Conservation (phyloP, 108 stramenopile species). For the Nitzschia inconspicua region DNA sequence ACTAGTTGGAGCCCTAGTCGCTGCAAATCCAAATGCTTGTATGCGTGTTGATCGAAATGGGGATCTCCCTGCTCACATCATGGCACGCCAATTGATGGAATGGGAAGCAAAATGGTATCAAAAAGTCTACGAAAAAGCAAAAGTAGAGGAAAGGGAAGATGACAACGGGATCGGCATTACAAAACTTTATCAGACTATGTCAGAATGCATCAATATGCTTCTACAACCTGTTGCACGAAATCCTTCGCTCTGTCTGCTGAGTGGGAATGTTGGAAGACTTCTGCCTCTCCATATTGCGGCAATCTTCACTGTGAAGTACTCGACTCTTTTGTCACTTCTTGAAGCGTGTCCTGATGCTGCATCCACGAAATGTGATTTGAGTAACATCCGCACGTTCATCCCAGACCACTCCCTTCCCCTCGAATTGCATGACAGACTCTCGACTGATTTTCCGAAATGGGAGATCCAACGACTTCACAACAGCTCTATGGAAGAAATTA, state of each 20-base stretch:
- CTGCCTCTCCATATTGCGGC: slow-evolving; percentile 64
- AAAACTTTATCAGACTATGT: slow-evolving; percentile 43
- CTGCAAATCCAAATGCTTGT: slow-evolving; percentile 28
- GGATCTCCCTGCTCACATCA: slow-evolving; percentile 54
- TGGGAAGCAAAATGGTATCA: slow-evolving; percentile 61
- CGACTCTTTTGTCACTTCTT: slow-evolving; percentile 26
- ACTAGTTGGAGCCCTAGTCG: slow-evolving; percentile 8
- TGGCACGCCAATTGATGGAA: slow-evolving; percentile 46
- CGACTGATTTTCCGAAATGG: slow-evolving; percentile 56
- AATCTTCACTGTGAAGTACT: slow-evolving; percentile 43
- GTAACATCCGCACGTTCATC: slow-evolving; percentile 35
- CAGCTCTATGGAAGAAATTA: slow-evolving; percentile 12
- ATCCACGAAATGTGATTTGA: slow-evolving; percentile 33
- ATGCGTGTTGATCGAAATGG: slow-evolving; percentile 20
- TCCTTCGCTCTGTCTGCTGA: slow-evolving; percentile 23
- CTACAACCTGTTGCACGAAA: slow-evolving; percentile 33
- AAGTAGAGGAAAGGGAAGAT: slow-evolving; percentile 11
- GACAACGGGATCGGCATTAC: slow-evolving; percentile 22
- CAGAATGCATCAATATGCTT: slow-evolving; percentile 41
- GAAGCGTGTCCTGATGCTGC: slow-evolving; percentile 48
- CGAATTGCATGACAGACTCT: slow-evolving; percentile 41
- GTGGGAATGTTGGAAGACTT: slow-evolving; percentile 43
- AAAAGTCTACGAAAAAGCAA: slow-evolving; percentile 34
- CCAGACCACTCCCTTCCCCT: slow-evolving; percentile 37
- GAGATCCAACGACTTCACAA: slow-evolving; percentile 26